phyloP scores from a whole-genome alignment of 768 basidiomycete genomes.

The Lyophyllum semitale region DNA sequence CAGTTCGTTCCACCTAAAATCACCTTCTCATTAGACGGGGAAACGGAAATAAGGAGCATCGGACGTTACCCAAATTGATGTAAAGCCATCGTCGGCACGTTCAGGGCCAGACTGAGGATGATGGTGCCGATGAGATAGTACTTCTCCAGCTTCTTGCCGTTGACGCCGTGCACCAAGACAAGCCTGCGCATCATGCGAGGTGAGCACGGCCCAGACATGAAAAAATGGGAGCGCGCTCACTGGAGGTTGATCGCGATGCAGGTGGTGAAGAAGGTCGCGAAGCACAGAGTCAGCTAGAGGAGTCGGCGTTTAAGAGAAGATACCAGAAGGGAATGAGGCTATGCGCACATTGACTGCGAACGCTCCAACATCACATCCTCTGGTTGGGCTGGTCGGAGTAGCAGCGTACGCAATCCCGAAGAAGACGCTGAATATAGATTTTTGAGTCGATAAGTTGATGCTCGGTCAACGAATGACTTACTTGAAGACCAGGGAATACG shows the following conservation, averaged over 20 bases:
- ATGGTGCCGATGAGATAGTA: conserved; percentile 23
- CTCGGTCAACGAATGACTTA: conserved; percentile 1
- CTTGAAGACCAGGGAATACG: conserved; percentile 9
- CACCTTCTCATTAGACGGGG: no score
- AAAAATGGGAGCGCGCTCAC: conserved; percentile 9
- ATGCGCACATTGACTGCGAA: conserved; percentile 21
- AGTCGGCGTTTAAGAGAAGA: neutral
- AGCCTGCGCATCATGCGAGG: conserved; percentile 13
- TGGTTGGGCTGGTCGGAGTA: conserved; percentile 11
- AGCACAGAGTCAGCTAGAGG: conserved; percentile 17
- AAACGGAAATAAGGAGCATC: no score
- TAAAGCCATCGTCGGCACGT: conserved; percentile 20
- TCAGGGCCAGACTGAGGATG: conserved; percentile 16
- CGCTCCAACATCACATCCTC: conserved; percentile 19
- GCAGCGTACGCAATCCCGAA: conserved; percentile 21
- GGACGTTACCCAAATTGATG: conserved; percentile 23
- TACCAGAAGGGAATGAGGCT: neutral
- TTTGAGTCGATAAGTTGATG: neutral
- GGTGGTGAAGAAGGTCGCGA: conserved; percentile 24
- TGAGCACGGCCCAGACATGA: neutral
- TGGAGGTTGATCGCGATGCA: conserved; percentile 28
- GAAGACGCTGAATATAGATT: conserved; percentile 15
- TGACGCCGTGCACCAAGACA: conserved; percentile 24
- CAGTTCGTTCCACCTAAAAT: conserved; percentile 8
- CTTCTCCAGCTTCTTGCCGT: conserved; percentile 27